Base-by-base conservation (phyloP, 257 asterid genomes). In the Gynochthodes officinalis region DNA sequence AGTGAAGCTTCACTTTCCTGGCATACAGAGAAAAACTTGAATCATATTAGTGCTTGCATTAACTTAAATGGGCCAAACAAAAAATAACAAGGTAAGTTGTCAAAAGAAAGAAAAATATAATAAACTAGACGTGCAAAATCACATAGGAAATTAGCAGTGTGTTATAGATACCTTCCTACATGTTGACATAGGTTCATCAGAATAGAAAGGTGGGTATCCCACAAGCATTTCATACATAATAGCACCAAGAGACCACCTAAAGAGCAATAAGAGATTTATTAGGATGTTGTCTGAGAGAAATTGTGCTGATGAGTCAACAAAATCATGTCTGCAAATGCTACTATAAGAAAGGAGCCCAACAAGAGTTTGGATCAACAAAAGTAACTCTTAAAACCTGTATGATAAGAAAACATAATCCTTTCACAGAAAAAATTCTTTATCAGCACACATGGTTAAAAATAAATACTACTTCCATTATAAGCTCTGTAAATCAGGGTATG, bases 161-260 rank as follows among this genome's bases (percentile, higher is more conserved):
- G 46, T 69, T 35, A 42, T 61, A 61, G 70, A 77, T 86, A 94
- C 99, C 99, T 94, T 94, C 82, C 99, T 81, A 84, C 99, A 94
- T 44, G 99, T 94, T 37, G 99, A 86, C 99, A 94, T 94, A 65
- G 97, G 99, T 75, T 94, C 99, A 76, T 94, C 99, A 49, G 98
- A 89, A 77, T 93, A 93, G 84, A 93, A 93, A 76, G 98, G 98
- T 43, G 98, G 98, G 77, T 94, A 94, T 49, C 99, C 99, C 44
- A 94, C 97, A 67, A 94, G 95, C 99, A 91, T 94, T 87, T 94
- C 99, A 75, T 79, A 94, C 98, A 91, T 94, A 82, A 94, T 94
- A 76, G 98, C 97, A 65, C 98, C 98, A 77, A 94, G 97, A 49
- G 99, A 94, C 99, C 99, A 94, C 99, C 99, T 91, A 79, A 81